Base-by-base conservation (phyloP, 2,329 filamentous ascomycete genomes). In the Aspergillus eucalypticola region DNA sequence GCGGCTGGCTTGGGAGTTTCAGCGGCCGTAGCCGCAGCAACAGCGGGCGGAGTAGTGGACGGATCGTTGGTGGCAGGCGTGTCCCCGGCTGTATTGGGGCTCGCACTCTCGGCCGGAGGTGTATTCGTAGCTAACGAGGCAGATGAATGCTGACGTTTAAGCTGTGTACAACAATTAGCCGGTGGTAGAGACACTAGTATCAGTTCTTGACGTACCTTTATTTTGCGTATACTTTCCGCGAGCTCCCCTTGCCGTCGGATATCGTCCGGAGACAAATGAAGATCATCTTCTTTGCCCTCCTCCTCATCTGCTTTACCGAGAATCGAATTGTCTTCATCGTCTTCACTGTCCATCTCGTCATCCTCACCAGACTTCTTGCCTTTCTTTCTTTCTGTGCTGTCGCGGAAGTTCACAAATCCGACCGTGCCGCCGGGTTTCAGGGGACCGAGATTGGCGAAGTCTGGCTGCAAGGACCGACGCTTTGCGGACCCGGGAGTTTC, bases 341-440 rank as follows among this genome's bases (percentile, higher is more conserved):
- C 86, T 35, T 91, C 89, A 63, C 89, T 93, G 67, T 95, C 91
- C 74, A 93, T 91, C 21, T 84, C 85, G 46, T 86, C 88, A 59
- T 85, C 79, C 63, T 77, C 62, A 17, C 35, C 81, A 51, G 71
- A 66, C 53, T 76, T 75, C 61, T 74, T 89, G 69, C 86, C 88
- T 76, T 87, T 88, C 73, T 88, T 88, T 60, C 82, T 69, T 15
- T 82, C 77, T 42, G 86, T 83, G 59, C 83, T 82, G 64, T 96
- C 92, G 56, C 94, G 87, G 80, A 97, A 97, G 13, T 90, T 86
- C 3, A 92, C 89, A 74, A 96, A 98, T 38, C 93, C 93, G 51
- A 96, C 91, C 0, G 92, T 94, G 25, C 93, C 92, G n/a, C 87
- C 86, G 2, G 90, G 84, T 74, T 96, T 96, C 21, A 98, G 82